Conservation (phyloP, 306 rosid genomes). For the Cajanus cajan region DNA sequence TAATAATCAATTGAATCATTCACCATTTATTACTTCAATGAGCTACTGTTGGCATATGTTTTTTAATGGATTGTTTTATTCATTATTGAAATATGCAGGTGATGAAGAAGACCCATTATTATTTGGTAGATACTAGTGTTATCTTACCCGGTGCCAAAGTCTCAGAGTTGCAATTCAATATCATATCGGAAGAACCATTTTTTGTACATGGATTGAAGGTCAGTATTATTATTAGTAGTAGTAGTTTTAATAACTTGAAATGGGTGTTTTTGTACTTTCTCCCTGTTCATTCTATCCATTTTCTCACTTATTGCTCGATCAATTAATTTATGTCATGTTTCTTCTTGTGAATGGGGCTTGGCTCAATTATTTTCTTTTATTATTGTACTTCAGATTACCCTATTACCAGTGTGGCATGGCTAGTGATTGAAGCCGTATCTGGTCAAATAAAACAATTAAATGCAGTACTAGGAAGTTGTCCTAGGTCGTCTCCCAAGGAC, state of each 20-base stretch:
- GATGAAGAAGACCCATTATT: conserved; percentile 93
- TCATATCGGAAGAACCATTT: conserved; percentile 74
- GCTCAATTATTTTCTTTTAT: conserved; percentile 3
- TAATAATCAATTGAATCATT: background rate
- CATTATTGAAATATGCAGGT: conserved; percentile 59
- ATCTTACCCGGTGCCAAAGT: conserved; percentile 87
- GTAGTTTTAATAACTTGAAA: conserved; percentile 6
- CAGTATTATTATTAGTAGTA: background rate
- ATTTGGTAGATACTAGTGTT: conserved; percentile 80
- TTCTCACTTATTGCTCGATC: conserved; percentile 19
- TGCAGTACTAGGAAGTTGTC: too few relatives aligned
- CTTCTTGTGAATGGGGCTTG: conserved; percentile 19
- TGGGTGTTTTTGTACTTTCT: background rate
- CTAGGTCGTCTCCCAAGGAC: too few relatives aligned
- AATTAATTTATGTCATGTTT: conserved; percentile 15
- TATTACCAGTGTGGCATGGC: conserved; percentile 98
- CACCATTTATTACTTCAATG: conserved; percentile 13
- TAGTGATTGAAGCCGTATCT: too few relatives aligned
- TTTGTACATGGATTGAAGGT: conserved; percentile 75
- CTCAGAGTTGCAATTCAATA: conserved; percentile 81
- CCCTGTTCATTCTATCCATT: background rate
- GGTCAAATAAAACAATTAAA: too few relatives aligned
- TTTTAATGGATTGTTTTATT: background rate
- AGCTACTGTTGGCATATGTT: conserved; percentile 11
- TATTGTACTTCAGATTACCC: conserved; percentile 63